Base-by-base conservation (phyloP, 495 filamentous ascomycete genomes). In the Penicillium paradoxum region DNA sequence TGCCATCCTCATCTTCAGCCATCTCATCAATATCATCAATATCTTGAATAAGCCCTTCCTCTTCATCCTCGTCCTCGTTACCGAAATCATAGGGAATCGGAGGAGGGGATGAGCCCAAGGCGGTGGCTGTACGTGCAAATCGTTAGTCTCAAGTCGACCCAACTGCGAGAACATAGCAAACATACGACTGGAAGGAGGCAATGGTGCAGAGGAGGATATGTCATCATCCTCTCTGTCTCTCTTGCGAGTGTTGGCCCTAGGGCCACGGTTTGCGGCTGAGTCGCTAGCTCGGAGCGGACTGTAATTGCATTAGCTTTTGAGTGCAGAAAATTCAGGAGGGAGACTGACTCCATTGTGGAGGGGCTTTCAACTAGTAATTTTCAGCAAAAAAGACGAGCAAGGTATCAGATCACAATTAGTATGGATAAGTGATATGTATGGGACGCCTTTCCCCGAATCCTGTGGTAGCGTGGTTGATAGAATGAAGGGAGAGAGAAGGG, bases 21-120 rank as follows among this genome's bases (percentile, higher is more conserved):
- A 91, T 83, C 69, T 99, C 95, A 58, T 97, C 95, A 40, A 90
- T 81, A 60, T 99, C 95, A 50, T 97, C 91, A 58, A 97, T 83
- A 61, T 96, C 90, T 41, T 79, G 84, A 39, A 85, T 76, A 6
- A 95, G 68, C 54, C 90, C 86, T 46, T 80, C 76, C 43, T 89
- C 87, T 37, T 87, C 84, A 33, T 83, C 80, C 48, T 91, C 85
- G 32, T 91, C 86, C n/a, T 91, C 86, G 58, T 92, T 76, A 19
- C 72, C 74, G 21, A 64, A 59, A 46, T 83, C 78, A 34, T 77
- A 75, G 36, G 82, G 83, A 54, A 84, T 71, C 47, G 84, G 74
- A 27, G 67, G 76, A 65, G 64, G 74, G 56, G 68, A 75, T 47
- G 69, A 73, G 61, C 50, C 63, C 49, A 66, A 49, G n/a, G 63